Evolutionary conservation across 140 eudicot genomes (phyloP), one percentile per base, ranked within the genome.

Genomic region (Anethum foeniculum): DNA sequence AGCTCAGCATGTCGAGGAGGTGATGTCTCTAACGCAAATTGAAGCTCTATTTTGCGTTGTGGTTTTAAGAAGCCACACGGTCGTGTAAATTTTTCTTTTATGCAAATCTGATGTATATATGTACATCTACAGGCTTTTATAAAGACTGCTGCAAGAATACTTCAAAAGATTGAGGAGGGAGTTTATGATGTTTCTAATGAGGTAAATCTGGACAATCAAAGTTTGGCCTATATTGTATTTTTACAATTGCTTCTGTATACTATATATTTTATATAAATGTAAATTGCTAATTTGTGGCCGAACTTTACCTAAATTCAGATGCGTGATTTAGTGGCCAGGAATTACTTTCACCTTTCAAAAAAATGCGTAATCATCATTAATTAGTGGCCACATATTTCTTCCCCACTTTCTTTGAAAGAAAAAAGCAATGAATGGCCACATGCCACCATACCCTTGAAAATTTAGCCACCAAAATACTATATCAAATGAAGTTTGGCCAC

Each of bases 1-100:
- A 72, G 92, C 90, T 7, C 97, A 89, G 77, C 78, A 89, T 87
- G 97, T 92, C 81, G 97, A 92, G 81, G 97, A 92, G 97, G 97
- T 92, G 71, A 25, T 6, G 28, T 83, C 34, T 46, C 58, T 14
- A 19, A 46, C 7, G 32, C 41, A 76, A 27, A 76, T 32, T 19
- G 15, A 7, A 30, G 1, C 65, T 72, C 39, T 44, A 48, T 5
- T 27, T 13, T 2, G 0, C 46, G 5, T 49, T 27, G n/a, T 76
- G 67, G n/a, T 46, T 62, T 28, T 5, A 58, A 21, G 71, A 34
- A 58, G 81, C 52, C 56, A 36, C 36, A 16, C 3, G 28, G 12
- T 41, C 9, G 11, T 19, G 41, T n/a, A 36, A 34, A 71, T 36
- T 36, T 36, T n/a, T 36, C n/a, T 13, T 69, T 7, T 71, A 10